Evolutionary conservation across 441 rosid species (phyloP).

Genomic region (Gossypium trilobum): DNA sequence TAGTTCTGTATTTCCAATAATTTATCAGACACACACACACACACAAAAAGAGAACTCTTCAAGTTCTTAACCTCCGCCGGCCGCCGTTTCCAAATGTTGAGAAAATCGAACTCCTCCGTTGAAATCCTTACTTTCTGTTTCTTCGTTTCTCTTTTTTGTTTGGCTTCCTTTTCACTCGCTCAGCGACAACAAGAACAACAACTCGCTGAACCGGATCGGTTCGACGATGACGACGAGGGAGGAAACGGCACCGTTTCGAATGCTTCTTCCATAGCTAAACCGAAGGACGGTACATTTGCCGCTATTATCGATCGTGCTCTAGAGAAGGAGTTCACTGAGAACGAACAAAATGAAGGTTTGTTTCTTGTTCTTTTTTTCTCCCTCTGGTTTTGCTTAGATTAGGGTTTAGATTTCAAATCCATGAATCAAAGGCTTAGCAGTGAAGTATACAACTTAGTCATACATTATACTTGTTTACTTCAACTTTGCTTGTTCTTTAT

Average conservation of each 20-base stretch:
- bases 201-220: constrained; percentile 11
- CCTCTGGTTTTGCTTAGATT: constrained; percentile 8
- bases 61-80: background rate
- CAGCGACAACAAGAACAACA: background rate
- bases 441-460: background rate
- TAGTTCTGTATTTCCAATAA: background rate
- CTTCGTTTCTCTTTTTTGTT: constrained; percentile 1
- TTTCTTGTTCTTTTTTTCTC: background rate
- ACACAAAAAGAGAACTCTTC: background rate
- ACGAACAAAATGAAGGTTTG: constrained; percentile 73
- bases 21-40: too few relatives aligned
- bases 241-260: constrained; percentile 26
- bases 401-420: background rate
- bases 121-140: background rate
- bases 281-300: constrained; percentile 74
- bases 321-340: constrained; percentile 85
- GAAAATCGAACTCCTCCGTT: background rate
- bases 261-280: constrained; percentile 38
- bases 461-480: background rate
- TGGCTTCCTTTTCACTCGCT: constrained; percentile 11
- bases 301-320: constrained; percentile 90
- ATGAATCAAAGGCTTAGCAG: background rate
- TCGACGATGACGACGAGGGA: background rate
- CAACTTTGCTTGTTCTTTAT: background rate
- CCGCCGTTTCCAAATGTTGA: constrained; percentile 9